phyloP scores from a whole-genome alignment of 176 grass and related monocot genomes.

The Aegilops speltoides region DNA sequence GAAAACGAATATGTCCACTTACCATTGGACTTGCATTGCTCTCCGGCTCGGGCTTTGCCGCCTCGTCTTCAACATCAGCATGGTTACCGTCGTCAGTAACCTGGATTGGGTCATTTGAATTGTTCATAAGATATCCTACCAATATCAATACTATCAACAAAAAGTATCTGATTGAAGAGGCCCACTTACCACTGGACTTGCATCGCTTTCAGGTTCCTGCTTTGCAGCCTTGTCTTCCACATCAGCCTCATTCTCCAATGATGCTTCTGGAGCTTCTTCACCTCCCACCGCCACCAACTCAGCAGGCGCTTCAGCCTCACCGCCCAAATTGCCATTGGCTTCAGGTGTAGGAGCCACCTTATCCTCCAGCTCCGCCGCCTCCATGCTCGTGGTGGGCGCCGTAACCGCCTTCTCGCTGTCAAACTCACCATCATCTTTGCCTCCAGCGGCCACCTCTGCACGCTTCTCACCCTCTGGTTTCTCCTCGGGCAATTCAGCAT shows the following conservation, averaged over 20 bases:
- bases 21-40: neutral
- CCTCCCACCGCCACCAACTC: neutral
- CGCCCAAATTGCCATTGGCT: conserved; percentile 26
- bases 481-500: neutral
- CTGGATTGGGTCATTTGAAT: conserved; percentile 13
- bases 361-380: neutral
- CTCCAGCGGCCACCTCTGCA: neutral
- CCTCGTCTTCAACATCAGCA: neutral
- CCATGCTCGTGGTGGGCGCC: neutral
- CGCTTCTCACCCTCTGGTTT: neutral
- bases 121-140: conserved; percentile 10
- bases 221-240: neutral
- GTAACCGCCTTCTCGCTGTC: neutral
- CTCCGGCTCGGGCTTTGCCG: neutral
- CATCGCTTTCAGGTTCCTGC: neutral
- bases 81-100: conserved; percentile 12
- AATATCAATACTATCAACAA: conserved; percentile 10
- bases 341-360: neutral
- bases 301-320: neutral
- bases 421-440: conserved; percentile 6
- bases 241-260: conserved; percentile 30
- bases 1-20: neutral
- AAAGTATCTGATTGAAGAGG: conserved; percentile 3
- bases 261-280: neutral
- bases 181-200: conserved; percentile 29